Conservation (phyloP, 2,329 filamentous ascomycete species). For the Sclerotiophoma versabilis region DNA sequence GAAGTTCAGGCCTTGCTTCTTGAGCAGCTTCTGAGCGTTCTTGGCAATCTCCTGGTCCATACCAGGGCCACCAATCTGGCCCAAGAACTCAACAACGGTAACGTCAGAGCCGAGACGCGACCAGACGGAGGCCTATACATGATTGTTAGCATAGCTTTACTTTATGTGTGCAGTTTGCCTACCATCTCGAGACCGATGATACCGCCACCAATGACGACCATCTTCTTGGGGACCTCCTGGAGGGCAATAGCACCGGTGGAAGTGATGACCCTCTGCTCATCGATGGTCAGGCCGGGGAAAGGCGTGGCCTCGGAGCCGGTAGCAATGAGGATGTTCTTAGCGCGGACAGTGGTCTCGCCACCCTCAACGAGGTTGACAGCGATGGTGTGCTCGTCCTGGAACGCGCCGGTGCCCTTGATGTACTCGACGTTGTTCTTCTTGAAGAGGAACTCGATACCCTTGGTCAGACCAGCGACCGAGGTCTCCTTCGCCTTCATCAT, state of each 20-base stretch:
- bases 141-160: background rate
- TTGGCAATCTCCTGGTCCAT: constrained; percentile 97
- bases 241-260: constrained; percentile 94
- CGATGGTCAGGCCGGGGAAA: constrained; percentile 93
- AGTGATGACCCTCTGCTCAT: constrained; percentile 96
- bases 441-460: constrained; percentile 96
- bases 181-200: constrained; percentile 99
- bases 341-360: constrained; percentile 83
- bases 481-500: constrained; percentile 99
- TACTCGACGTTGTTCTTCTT: constrained; percentile 99
- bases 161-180: constrained; percentile 28
- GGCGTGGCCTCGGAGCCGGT: constrained; percentile 95
- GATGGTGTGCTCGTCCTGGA: constrained; percentile 88
- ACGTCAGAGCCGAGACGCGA: constrained; percentile 92
- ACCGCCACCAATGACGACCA: constrained; percentile 96
- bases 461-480: constrained; percentile 86
- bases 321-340: constrained; percentile 98
- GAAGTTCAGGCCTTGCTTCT: constrained; percentile 98
- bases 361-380: constrained; percentile 90
- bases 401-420: constrained; percentile 89
- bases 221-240: constrained; percentile 89
- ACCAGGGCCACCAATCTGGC: constrained; percentile 94
- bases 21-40: constrained; percentile 86
- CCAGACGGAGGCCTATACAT: constrained; percentile 83
- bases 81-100: constrained; percentile 95